phyloP scores from a whole-genome alignment of 495 filamentous ascomycete genomes.

The Penicillium maclennaniae region DNA sequence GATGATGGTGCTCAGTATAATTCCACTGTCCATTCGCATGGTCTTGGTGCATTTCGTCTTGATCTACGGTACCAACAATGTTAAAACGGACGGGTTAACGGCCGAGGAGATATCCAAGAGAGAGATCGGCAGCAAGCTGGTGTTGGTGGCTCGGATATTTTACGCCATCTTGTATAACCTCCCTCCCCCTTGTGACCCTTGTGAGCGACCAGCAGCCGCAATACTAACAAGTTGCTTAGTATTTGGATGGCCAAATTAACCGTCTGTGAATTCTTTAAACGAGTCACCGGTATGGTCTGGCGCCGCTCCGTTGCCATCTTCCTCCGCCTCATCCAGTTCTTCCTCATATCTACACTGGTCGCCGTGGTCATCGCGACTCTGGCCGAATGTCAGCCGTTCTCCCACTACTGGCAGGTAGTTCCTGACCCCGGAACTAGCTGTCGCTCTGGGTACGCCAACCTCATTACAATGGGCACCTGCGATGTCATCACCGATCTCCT shows the following conservation, averaged over 20 bases:
- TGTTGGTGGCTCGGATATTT: slow-evolving; percentile 50
- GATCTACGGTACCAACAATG: slow-evolving; percentile 84
- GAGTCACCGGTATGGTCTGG: slow-evolving; percentile 67
- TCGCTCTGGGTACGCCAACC: slow-evolving; percentile 76
- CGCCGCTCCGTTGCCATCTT: slow-evolving; percentile 62
- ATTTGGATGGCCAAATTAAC: slow-evolving; percentile 92
- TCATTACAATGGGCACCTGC: slow-evolving; percentile 80
- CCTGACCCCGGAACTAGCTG: slow-evolving; percentile 85
- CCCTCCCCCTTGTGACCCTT: background rate
- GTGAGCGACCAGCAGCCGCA: background rate
- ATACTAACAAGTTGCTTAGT: slow-evolving; percentile 38
- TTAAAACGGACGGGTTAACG: slow-evolving; percentile 38
- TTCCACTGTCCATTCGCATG: slow-evolving; percentile 81
- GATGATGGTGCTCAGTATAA: slow-evolving; percentile 71
- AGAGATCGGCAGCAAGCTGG: slow-evolving; percentile 50
- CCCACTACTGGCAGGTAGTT: slow-evolving; percentile 85
- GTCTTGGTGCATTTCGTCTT: slow-evolving; percentile 81
- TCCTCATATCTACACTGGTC: slow-evolving; percentile 70
- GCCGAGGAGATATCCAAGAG: slow-evolving; percentile 37
- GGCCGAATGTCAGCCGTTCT: slow-evolving; percentile 79
- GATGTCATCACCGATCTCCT: slow-evolving; percentile 86
- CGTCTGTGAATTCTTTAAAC: slow-evolving; percentile 84
- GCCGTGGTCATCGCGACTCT: slow-evolving; percentile 77
- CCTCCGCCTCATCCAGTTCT: slow-evolving; percentile 66
- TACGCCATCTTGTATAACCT: slow-evolving; percentile 56